Evolutionary conservation across 106 monocot genomes (phyloP), one percentile per base, ranked within the genome.

Genomic region (Cymbidium sinense): DNA sequence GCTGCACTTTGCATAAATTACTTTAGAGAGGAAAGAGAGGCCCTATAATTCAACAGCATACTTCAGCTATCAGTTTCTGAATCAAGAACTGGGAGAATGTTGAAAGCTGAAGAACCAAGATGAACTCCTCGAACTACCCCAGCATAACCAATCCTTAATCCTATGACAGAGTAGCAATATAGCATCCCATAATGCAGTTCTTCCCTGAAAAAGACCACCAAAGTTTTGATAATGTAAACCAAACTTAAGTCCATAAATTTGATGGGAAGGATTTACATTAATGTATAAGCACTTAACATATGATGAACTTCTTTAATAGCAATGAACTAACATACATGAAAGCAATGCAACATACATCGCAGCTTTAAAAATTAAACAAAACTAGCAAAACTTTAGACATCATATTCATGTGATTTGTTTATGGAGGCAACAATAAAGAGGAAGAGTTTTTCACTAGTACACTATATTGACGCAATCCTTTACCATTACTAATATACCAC

Each of bases 131-230:
- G 84, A 15, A 98, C 90, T 8, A 98, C 69, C 39, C 90, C 89
- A 31, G 88, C 91, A 80, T 91, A 98, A 39, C 79, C 86, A 30
- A 79, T n/a, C 18, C 27, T 94, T 92, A 41, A 98, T 90, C 82
- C 80, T 86, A 70, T 98, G 90, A 70, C 91, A 94, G 2, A 98
- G 76, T 27, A 98, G 92, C 75, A 94, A 79, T 50, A 92, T 55
- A 64, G 96, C 84, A 78, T 94, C 96, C 93, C 93, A 98, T 43
- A 92, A 61, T 76, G 96, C 94, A 30, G 96, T 98, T 84, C 96
- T 91, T 87, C 96, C 94, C 96, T 98, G 87, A 73, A 64, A 79
- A 88, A 70, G 64, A 74, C 43, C 43, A 43, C 44, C 2, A 74
- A 44, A 5, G 28, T 27, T 35, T 74, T 44, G 52, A 51, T 13